These are phyloP conservation scores for Lepidium campestre DNA, from an alignment of 441 rosid species.

Conservation along the genomic window DNA sequence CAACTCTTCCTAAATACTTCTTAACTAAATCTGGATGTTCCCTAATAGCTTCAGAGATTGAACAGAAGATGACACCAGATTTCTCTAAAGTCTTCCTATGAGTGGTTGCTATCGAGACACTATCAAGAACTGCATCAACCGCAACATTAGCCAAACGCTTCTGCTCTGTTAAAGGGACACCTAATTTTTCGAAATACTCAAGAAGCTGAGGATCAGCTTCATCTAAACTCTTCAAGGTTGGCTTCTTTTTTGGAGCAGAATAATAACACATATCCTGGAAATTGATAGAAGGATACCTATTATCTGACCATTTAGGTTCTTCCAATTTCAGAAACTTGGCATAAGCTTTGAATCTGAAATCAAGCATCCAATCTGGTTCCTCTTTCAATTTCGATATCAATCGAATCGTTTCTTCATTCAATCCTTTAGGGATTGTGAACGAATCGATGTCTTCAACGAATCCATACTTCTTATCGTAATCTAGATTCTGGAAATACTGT, in stretches of 20 bases:
- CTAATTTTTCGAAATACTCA: conserved; percentile 67
- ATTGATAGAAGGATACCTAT: conserved; percentile 54
- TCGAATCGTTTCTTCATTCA: conserved; percentile 59
- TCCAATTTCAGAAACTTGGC: conserved; percentile 60
- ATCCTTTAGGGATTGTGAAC: conserved; percentile 79
- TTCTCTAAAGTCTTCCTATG: conserved; percentile 70
- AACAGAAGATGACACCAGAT: conserved; percentile 85
- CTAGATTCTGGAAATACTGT: conserved; percentile 60
- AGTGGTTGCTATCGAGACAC: conserved; percentile 84
- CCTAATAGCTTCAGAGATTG: conserved; percentile 75
- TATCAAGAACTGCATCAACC: conserved; percentile 87
- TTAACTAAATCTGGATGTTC: conserved; percentile 70
- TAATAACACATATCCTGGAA: conserved; percentile 86
- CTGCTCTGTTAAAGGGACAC: conserved; percentile 70
- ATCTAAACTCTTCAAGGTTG: conserved; percentile 69
- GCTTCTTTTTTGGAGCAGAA: conserved; percentile 88
- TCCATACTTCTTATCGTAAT: conserved; percentile 66
- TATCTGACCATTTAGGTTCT: conserved; percentile 91
- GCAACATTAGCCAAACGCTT: conserved; percentile 85
- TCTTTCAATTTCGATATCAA: conserved; percentile 63
- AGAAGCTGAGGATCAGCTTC: conserved; percentile 83
- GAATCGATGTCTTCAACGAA: conserved; percentile 73
- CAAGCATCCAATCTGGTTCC: conserved; percentile 93
- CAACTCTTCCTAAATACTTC: conserved; percentile 84
- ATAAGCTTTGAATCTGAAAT: conserved; percentile 68